These are phyloP conservation scores for Fusarium metavorans DNA, from an alignment of 2,329 filamentous ascomycete species.

Conservation along the genomic window DNA sequence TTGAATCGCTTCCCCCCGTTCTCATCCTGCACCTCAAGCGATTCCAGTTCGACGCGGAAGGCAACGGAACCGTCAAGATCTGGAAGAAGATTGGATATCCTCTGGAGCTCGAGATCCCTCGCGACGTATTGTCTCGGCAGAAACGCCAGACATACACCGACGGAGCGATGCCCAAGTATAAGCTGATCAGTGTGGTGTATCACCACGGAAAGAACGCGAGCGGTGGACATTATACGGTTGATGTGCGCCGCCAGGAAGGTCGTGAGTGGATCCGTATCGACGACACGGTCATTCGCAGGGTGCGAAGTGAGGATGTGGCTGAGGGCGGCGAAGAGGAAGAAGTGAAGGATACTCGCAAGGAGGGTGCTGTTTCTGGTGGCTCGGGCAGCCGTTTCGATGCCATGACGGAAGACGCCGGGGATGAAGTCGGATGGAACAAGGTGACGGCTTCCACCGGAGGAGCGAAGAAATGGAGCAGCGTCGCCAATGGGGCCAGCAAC, in stretches of 20 bases:
- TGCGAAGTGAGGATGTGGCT: constrained; percentile 89
- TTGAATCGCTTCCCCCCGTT: constrained; percentile 90
- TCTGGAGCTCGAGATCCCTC: constrained; percentile 91
- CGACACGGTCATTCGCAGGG: constrained; percentile 88
- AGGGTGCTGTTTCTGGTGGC: constrained; percentile 47
- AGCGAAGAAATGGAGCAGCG: constrained; percentile 77
- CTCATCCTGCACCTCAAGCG: constrained; percentile 96
- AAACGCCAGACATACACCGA: constrained; percentile 75
- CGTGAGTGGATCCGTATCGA: constrained; percentile 96
- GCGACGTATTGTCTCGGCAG: constrained; percentile 85
- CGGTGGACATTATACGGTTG: constrained; percentile 97
- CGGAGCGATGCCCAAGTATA: constrained; percentile 81
- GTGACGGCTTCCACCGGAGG: constrained; percentile 71
- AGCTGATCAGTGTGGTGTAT: constrained; percentile 90
- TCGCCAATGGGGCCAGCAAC: constrained; percentile 73
- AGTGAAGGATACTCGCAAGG: constrained; percentile 62
- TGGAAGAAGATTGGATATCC: constrained; percentile 99
- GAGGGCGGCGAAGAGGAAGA: constrained; percentile 87
- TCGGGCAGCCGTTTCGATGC: constrained; percentile 80
- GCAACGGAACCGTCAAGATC: constrained; percentile 89
- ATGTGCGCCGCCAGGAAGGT: constrained; percentile 93
- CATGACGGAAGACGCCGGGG: constrained; percentile 74
- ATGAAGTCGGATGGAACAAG: constrained; percentile 86
- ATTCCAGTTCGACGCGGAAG: constrained; percentile 92
- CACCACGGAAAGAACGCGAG: constrained; percentile 98